Conservation (phyloP, 345 rosid species). For the Lepidium africanum region DNA sequence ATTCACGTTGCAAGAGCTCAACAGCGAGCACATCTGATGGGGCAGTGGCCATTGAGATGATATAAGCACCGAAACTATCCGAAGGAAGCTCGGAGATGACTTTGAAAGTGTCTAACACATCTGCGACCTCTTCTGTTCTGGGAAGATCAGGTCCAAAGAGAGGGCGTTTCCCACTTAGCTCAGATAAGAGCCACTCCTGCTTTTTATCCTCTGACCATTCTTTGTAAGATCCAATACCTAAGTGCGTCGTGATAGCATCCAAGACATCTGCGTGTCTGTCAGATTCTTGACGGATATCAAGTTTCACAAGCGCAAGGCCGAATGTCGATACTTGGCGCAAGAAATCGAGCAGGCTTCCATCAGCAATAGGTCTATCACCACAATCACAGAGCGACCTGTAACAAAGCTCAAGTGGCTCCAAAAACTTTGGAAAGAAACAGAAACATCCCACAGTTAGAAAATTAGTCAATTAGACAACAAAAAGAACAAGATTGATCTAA, state of each 20-base stretch:
- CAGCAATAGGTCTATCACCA: conserved; percentile 90
- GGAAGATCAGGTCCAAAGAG: conserved; percentile 96
- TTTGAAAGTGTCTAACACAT: conserved; percentile 76
- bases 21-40: conserved; percentile 93
- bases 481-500: background rate
- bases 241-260: conserved; percentile 77
- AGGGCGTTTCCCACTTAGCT: conserved; percentile 86
- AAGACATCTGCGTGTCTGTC: conserved; percentile 90
- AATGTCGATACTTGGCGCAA: conserved; percentile 92
- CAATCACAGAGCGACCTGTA: conserved; percentile 78
- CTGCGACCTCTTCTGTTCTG: conserved; percentile 82
- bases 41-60: conserved; percentile 96
- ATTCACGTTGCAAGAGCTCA: conserved; percentile 92
- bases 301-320: conserved; percentile 91
- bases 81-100: conserved; percentile 81
- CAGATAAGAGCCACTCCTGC: conserved; percentile 91
- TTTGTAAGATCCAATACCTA: conserved; percentile 70
- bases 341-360: conserved; percentile 97
- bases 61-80: conserved; percentile 85
- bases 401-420: conserved; percentile 98
- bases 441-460: conserved; percentile 3
- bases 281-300: conserved; percentile 92
- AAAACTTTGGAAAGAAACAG: conserved; percentile 37
- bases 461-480: background rate
- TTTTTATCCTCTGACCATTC: conserved; percentile 84